Conservation (phyloP, 768 basidiomycete genomes). For the Serendipita sp. region DNA sequence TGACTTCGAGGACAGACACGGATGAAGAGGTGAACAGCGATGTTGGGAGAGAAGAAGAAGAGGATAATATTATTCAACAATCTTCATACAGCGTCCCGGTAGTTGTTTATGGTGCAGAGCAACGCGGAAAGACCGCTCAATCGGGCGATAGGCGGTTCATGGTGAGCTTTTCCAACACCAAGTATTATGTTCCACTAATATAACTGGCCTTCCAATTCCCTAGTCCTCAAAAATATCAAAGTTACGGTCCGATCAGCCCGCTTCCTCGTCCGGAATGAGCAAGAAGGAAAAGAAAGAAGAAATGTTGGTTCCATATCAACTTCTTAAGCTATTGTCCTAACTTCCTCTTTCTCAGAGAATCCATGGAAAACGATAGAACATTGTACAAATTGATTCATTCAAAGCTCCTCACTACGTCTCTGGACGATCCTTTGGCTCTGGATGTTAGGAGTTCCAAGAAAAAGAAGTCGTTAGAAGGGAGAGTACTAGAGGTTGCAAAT, state of each 20-base stretch:
- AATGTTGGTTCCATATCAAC: slow-evolving; percentile 1
- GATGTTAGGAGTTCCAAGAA: slow-evolving; percentile 48
- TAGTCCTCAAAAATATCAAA: slow-evolving; percentile 70
- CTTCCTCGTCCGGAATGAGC: slow-evolving; percentile 7
- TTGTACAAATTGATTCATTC: slow-evolving; percentile 72
- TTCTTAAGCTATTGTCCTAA: neutral
- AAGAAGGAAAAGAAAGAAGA: slow-evolving; percentile 16
- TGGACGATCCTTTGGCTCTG: slow-evolving; percentile 34
- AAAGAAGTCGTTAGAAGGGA: slow-evolving; percentile 60
- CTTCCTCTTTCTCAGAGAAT: slow-evolving; percentile 32
- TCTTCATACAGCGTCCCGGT: slow-evolving; percentile 25
- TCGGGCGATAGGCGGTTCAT: slow-evolving; percentile 52
- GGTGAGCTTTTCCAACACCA: slow-evolving; percentile 27
- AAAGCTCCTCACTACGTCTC: slow-evolving; percentile 56
- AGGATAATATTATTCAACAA: slow-evolving; percentile 17
- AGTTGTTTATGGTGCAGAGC: slow-evolving; percentile 37
- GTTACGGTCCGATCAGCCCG: slow-evolving; percentile 24
- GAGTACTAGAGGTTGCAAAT: slow-evolving; percentile 57
- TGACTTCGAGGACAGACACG: no score
- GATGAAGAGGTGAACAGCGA: no score
- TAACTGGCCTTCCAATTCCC: neutral
- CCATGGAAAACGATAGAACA: slow-evolving; percentile 59
- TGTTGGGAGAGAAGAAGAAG: slow-evolving; percentile 13
- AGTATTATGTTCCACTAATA: neutral
- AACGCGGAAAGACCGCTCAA: slow-evolving; percentile 19